Base-by-base conservation (phyloP, 148 eudicot genomes). In the Nepenthes gracilis region DNA sequence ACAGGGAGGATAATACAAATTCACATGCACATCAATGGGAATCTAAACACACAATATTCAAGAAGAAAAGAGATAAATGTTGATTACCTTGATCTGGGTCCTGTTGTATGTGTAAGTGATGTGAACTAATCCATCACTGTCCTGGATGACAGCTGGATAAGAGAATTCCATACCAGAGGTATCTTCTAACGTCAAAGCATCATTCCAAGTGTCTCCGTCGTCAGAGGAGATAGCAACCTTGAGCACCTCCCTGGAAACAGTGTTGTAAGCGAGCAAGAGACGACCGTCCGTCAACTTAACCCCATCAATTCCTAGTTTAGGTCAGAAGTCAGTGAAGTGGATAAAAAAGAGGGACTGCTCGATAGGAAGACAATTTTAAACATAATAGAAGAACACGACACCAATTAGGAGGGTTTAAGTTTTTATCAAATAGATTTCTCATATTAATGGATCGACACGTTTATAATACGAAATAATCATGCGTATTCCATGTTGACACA, bases 91-190 rank as follows among this genome's bases (percentile, higher is more conserved):
- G 60, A 92, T 85, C 57, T 85, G 98, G 43, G 85, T 79, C 74
- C 94, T 75, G 63, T 88, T 82, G 48, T 92, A 92, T 43, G 98
- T 92, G 68, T 92, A 92, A 9, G 94, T 92, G 76, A 92, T 74
- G 81, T 92, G 98, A 59, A 92, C 72, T 45, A 75, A 64, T 66
- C 90, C 93, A 62, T 88, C 85, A 9, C 71, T 84, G 36, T 82
- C 78, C 65, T 88, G 83, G 59, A 92, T 92, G 48, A 92, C 88
- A 12, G 98, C 96, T 6, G 98, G 98, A 73, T 88, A 88, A 47
- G 98, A 92, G 72, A 82, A 92, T 54, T 92, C 98, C 97, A 77
- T 85, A 59, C 84, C 96, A 0, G 35, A 12, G 38, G 72, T 78
- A 35, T 85, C 78, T 68, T 92, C 98, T 23, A 92, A 67, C 9